Evolutionary conservation across 345 rosid genomes (phyloP).

Genomic region (Acer saccharum): DNA sequence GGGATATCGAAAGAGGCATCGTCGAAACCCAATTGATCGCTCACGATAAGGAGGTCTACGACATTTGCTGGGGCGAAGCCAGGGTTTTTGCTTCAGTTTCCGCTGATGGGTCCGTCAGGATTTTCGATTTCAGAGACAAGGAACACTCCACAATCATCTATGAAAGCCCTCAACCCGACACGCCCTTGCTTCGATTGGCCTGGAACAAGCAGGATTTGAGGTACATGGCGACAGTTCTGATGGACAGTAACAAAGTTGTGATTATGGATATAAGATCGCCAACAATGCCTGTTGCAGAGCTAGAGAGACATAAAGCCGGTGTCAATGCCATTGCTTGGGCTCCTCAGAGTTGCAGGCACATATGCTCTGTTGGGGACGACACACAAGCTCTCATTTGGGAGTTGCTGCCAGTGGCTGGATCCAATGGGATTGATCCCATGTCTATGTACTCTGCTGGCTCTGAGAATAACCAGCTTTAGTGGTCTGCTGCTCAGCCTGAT

Average conservation of each 20-base stretch:
- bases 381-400: constrained; percentile 89
- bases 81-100: constrained; percentile 80
- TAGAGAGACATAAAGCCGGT: constrained; percentile 67
- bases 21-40: constrained; percentile 94
- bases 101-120: constrained; percentile 77
- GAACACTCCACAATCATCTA: constrained; percentile 81
- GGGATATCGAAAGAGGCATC: constrained; percentile 79
- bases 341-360: constrained; percentile 74
- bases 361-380: constrained; percentile 92
- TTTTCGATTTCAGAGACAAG: constrained; percentile 74
- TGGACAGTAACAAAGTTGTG: constrained; percentile 84
- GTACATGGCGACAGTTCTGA: constrained; percentile 78
- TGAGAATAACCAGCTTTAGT: constrained; percentile 92
- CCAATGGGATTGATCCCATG: constrained; percentile 91
- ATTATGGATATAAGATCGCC: constrained; percentile 76
- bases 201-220: constrained; percentile 88
- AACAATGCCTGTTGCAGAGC: constrained; percentile 69
- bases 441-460: constrained; percentile 79
- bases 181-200: constrained; percentile 69
- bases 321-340: constrained; percentile 87
- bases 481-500: constrained; percentile 84
- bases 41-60: constrained; percentile 83
- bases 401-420: constrained; percentile 87
- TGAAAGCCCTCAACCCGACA: constrained; percentile 76
- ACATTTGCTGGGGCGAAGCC: constrained; percentile 84